Percentiles rank a stretch among this genome's conserved stretches.
Evolutionary conservation across 75 land plant genomes (phyloP).

Genomic region (Selaginella moellendorffii): DNA sequence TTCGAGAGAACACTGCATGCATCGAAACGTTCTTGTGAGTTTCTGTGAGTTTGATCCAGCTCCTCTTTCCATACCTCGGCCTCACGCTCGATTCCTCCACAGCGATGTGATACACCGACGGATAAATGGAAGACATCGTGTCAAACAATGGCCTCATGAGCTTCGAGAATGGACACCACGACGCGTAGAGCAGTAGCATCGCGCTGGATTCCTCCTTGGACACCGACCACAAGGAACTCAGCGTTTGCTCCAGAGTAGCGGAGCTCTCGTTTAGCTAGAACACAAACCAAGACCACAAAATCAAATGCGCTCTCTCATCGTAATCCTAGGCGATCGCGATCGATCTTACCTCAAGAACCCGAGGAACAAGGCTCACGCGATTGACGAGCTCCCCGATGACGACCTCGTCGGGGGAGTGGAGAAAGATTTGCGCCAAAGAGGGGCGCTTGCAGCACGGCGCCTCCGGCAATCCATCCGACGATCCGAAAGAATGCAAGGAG

Average conservation of each 20-base stretch:
- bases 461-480: background rate
- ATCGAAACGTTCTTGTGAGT: too few relatives aligned
- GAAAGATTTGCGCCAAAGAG: background rate
- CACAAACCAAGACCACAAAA: background rate
- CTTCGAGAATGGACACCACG: conserved; percentile 90
- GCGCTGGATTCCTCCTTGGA: conserved; percentile 27
- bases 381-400: background rate
- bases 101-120: conserved; percentile 64
- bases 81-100: conserved; percentile 68
- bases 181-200: conserved; percentile 73
- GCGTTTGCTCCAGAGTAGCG: conserved; percentile 35
- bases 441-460: background rate
- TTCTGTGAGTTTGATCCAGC: too few relatives aligned
- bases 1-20: conserved; percentile 57
- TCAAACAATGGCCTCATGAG: conserved; percentile 42
- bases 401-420: background rate
- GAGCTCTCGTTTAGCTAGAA: conserved; percentile 31
- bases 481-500: background rate
- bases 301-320: too few relatives aligned
- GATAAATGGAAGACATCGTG: conserved; percentile 42
- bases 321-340: background rate
- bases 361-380: background rate
- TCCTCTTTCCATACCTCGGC: conserved; percentile 62
- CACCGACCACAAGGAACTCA: conserved; percentile 42
- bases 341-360: background rate